phyloP scores from a whole-genome alignment of 805 yeast genomes.

The Candida schatavii region DNA sequence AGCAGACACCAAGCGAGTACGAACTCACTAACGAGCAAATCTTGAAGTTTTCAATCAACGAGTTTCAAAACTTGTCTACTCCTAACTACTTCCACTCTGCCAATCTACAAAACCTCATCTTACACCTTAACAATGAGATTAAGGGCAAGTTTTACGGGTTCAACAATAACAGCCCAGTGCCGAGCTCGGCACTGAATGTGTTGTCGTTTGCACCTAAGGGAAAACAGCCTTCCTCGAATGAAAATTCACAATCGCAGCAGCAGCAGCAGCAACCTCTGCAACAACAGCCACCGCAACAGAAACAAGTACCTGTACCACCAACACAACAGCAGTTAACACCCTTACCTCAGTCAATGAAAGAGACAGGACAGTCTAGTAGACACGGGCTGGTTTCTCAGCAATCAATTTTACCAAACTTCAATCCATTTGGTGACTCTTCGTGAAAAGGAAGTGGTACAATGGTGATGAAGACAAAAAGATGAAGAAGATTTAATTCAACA shows the following conservation, averaged over 20 bases:
- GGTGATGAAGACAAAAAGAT: too few relatives aligned
- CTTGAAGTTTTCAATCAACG: slow-evolving; percentile 42
- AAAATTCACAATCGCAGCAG: neutral
- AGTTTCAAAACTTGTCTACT: slow-evolving; percentile 35
- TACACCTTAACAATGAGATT: slow-evolving; percentile 41
- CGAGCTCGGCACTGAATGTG: slow-evolving; percentile 1
- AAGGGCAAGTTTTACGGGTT: slow-evolving; percentile 43
- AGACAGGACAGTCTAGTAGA: neutral
- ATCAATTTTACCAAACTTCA: slow-evolving; percentile 20
- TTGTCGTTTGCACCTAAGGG: neutral
- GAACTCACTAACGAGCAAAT: slow-evolving; percentile 38
- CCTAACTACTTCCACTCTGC: slow-evolving; percentile 54
- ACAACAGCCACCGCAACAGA: neutral
- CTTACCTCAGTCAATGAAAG: neutral
- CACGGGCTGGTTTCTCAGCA: slow-evolving; percentile 1
- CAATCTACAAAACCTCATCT: slow-evolving; percentile 46
- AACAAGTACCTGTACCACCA: neutral
- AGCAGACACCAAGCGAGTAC: slow-evolving; percentile 34
- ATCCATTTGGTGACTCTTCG: slow-evolving; percentile 22
- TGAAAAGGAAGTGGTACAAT: too few relatives aligned
- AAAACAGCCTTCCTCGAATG: neutral
- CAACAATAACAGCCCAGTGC: slow-evolving; percentile 11
- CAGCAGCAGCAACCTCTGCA: neutral
- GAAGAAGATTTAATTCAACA: neutral
- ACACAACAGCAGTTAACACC: neutral